Evolutionary conservation across 2,329 filamentous ascomycete genomes (phyloP), one percentile per base, ranked within the genome.

Genomic region (Colletotrichum sp.): DNA sequence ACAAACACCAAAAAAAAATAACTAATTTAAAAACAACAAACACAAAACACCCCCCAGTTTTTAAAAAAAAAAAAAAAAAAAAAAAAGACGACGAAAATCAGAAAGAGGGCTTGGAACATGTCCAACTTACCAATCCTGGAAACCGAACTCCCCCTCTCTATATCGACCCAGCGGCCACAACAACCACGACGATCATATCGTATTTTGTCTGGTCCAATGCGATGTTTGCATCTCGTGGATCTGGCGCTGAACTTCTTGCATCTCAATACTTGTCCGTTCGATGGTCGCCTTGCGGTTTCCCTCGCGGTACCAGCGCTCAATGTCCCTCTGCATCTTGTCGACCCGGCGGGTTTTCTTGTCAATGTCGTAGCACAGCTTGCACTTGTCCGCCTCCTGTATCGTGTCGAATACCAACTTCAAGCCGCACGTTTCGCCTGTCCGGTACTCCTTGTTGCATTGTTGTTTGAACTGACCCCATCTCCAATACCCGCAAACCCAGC

Each of bases 381-480:
- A 98, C 80, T 92, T 91, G 71, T 91, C 91, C 58, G 84, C 80
- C 70, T 93, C 89, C 75, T 88, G 88, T 78, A 91, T 89, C 30
- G 95, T 96, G 80, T 92, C 88, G 88, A 94, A 96, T 82, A 98
- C 93, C 78, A 98, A 91, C 87, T 95, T 98, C 87, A 98, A 93
- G 77, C 96, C 96, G 86, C 96, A 98, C 48, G 96, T 98, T 89
- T 98, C 96, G 81, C 96, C 96, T 79, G 95, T 98, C 79, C 96
- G 94, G 87, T 98, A 97, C 85, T 98, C 96, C 86, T 95, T 96
- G 85, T 94, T 93, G 90, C 96, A 98, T 84, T 98, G 96, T 85
- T 96, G 92, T 79, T 94, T 93, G 88, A 98, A 98, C 87, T 94
- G 94, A 79, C 95, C 94, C 96, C 96, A 98, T 85, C 96, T 95